Evolutionary conservation across 495 filamentous ascomycete genomes (phyloP).

Genomic region (Talaromyces ruber): DNA sequence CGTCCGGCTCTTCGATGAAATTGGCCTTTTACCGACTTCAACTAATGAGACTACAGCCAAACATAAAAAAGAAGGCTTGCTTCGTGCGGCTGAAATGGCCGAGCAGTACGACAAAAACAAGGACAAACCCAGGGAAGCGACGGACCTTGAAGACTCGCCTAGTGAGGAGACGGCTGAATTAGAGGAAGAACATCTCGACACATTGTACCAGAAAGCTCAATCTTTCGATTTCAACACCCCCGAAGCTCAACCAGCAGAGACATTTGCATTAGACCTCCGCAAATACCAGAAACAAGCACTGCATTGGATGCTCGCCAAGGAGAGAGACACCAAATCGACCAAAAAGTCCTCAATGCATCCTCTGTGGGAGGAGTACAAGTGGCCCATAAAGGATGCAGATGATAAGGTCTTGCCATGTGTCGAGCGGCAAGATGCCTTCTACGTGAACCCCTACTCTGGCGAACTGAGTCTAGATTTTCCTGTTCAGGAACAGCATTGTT

Average conservation of each 20-base stretch:
- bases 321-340: slow-evolving; percentile 62
- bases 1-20: slow-evolving; percentile 81
- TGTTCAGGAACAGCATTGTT: slow-evolving; percentile 85
- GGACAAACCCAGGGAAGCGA: slow-evolving; percentile 29
- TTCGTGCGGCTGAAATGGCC: slow-evolving; percentile 77
- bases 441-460: slow-evolving; percentile 93
- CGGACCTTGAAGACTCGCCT: slow-evolving; percentile 39
- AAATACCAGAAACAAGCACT: slow-evolving; percentile 95
- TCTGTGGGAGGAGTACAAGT: slow-evolving; percentile 90
- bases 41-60: slow-evolving; percentile 68
- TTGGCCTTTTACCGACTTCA: slow-evolving; percentile 68
- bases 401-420: slow-evolving; percentile 62
- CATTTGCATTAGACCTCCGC: slow-evolving; percentile 73
- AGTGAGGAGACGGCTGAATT: slow-evolving; percentile 87
- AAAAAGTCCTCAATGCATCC: slow-evolving; percentile 85
- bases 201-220: slow-evolving; percentile 91
- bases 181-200: slow-evolving; percentile 90
- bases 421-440: slow-evolving; percentile 62
- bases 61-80: slow-evolving; percentile 70
- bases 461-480: slow-evolving; percentile 92
- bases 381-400: slow-evolving; percentile 83
- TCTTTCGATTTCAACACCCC: slow-evolving; percentile 93
- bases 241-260: slow-evolving; percentile 68
- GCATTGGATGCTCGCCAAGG: slow-evolving; percentile 92
- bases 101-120: slow-evolving; percentile 69